A percentile compares a stretch with the other conserved stretches of the same genome.
phyloP scores from a whole-genome alignment of 1,284 basidiomycete species.

The Trichosporon sp. region DNA sequence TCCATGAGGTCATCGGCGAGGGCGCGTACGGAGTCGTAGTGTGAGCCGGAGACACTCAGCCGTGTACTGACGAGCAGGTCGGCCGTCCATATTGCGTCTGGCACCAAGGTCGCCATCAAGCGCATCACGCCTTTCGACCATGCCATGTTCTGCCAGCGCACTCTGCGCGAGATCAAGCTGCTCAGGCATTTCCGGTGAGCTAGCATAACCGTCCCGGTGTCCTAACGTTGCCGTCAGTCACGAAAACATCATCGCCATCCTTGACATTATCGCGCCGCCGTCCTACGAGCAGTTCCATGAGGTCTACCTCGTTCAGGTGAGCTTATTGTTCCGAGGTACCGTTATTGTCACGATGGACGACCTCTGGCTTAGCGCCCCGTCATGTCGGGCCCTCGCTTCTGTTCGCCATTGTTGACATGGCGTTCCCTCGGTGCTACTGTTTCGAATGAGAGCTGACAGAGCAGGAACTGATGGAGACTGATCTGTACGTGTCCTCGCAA shows the following conservation, averaged over 20 bases:
- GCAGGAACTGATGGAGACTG: constrained; percentile 53
- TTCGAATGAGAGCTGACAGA: not conserved
- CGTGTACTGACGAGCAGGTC: constrained; percentile 52
- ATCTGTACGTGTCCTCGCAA: constrained; percentile 51
- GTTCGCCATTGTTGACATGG: not conserved
- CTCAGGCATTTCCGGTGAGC: constrained; percentile 70
- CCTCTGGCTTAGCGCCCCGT: not conserved
- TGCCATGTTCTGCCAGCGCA: constrained; percentile 84
- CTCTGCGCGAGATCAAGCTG: constrained; percentile 80
- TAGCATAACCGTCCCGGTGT: not conserved
- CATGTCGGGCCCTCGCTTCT: not conserved
- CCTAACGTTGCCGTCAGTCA: constrained; percentile 25
- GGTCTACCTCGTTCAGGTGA: constrained; percentile 62
- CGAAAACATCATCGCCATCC: constrained; percentile 82
- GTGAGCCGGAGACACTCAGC: constrained; percentile 38
- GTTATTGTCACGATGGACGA: not conserved
- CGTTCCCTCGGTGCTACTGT: not conserved
- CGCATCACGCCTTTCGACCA: constrained; percentile 91
- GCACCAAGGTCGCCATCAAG: constrained; percentile 81
- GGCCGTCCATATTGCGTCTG: constrained; percentile 73
- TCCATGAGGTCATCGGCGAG: constrained; percentile 85
- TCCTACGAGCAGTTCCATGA: constrained; percentile 90
- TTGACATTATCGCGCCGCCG: constrained; percentile 88
- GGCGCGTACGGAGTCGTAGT: constrained; percentile 76
- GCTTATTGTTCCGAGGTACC: not conserved